Percentiles rank a stretch among this genome's conserved stretches.
Evolutionary conservation across 768 basidiomycete species (phyloP).

Genomic region (Scleroderma bovista): DNA sequence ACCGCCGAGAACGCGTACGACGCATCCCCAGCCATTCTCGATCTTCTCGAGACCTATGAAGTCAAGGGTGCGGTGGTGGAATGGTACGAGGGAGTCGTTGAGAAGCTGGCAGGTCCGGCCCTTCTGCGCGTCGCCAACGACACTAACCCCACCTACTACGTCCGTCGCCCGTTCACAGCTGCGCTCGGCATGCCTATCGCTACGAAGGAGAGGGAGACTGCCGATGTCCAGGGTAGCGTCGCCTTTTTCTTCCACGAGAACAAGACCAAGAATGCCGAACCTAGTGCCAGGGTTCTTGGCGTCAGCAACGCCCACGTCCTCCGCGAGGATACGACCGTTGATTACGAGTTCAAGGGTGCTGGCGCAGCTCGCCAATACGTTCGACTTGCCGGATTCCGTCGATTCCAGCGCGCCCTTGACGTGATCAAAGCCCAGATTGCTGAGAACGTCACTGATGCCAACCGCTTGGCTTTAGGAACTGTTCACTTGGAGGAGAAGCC

Average conservation of each 20-base stretch:
- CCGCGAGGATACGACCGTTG: slow-evolving; percentile 15
- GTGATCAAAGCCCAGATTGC: slow-evolving; percentile 19
- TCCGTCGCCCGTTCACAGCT: slow-evolving; percentile 21
- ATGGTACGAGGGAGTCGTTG: slow-evolving; percentile 31
- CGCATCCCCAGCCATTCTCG: slow-evolving; percentile 32
- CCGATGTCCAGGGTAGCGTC: slow-evolving; percentile 27
- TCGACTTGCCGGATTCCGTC: slow-evolving; percentile 6
- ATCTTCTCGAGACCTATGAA: slow-evolving; percentile 26
- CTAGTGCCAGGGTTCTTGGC: slow-evolving; percentile 21
- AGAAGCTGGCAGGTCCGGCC: slow-evolving; percentile 17
- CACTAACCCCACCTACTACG: slow-evolving; percentile 5
- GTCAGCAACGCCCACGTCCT: slow-evolving; percentile 27
- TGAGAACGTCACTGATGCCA: slow-evolving; percentile 5
- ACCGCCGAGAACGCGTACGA: slow-evolving; percentile 25
- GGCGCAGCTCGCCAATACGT: slow-evolving; percentile 16
- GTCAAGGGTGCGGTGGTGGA: slow-evolving; percentile 33
- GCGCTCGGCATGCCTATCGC: slow-evolving; percentile 27
- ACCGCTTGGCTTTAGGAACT: too few relatives aligned
- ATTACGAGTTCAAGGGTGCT: slow-evolving; percentile 25
- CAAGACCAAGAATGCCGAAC: slow-evolving; percentile 16
- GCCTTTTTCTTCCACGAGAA: slow-evolving; percentile 27
- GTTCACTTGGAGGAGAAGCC: too few relatives aligned
- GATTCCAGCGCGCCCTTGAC: slow-evolving; percentile 21
- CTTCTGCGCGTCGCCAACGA: slow-evolving; percentile 11
- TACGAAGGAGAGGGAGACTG: neutral